phyloP scores from a whole-genome alignment of 2,329 filamentous ascomycete species.

The Hypoxylon sp. region DNA sequence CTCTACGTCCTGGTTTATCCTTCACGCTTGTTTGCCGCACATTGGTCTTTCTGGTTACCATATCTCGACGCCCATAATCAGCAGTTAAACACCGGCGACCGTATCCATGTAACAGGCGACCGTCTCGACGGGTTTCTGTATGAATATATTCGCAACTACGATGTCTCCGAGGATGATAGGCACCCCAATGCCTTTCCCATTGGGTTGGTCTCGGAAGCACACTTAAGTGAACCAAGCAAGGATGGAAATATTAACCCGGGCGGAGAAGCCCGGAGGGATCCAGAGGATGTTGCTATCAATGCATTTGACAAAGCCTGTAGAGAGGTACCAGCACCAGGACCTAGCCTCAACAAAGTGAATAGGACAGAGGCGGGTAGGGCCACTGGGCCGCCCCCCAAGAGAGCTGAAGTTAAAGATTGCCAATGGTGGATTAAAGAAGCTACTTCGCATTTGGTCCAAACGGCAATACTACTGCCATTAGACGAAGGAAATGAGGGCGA shows the following conservation, averaged over 20 bases:
- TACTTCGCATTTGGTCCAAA: constrained; percentile 27
- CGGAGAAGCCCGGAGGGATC: background rate
- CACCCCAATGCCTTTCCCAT: constrained; percentile 40
- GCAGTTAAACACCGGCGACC: constrained; percentile 31
- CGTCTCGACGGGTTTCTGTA: constrained; percentile 43
- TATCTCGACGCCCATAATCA: constrained; percentile 19
- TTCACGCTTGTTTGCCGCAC: constrained; percentile 44
- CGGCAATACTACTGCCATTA: constrained; percentile 33
- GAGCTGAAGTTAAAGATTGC: constrained; percentile 36
- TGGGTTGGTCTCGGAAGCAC: constrained; percentile 22
- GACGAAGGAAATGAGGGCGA: constrained; percentile 9
- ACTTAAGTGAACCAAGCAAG: constrained; percentile 19
- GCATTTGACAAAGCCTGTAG: constrained; percentile 40
- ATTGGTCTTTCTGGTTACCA: constrained; percentile 46
- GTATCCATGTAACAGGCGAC: constrained; percentile 45
- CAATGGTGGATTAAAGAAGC: constrained; percentile 44
- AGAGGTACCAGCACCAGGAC: constrained; percentile 41
- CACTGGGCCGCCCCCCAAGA: constrained; percentile 22
- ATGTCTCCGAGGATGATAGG: constrained; percentile 41
- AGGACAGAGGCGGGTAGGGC: constrained; percentile 2
- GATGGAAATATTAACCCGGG: background rate
- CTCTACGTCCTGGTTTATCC: constrained; percentile 46
- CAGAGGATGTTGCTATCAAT: constrained; percentile 19
- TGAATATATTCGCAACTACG: constrained; percentile 41
- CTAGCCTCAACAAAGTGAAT: constrained; percentile 42